These are phyloP conservation scores for Tardiomyces blankii DNA, from an alignment of 1,139 yeast genomes.

Conservation along the genomic window DNA sequence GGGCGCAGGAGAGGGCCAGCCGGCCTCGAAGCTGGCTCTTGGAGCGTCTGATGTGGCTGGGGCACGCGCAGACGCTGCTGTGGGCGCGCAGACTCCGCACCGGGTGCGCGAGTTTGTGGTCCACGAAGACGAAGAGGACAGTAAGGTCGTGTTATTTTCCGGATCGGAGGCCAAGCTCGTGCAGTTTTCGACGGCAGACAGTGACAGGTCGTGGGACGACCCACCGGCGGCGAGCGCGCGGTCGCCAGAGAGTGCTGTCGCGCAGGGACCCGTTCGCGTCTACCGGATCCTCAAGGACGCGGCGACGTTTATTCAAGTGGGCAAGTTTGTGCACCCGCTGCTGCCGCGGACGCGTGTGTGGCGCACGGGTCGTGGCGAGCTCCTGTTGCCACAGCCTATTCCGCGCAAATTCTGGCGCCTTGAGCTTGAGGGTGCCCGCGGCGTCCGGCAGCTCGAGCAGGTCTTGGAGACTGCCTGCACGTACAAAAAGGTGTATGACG, in stretches of 20 bases:
- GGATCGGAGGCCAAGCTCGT: conserved; percentile 2
- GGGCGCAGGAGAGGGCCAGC: too few species aligned
- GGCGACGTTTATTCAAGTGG: conserved; percentile 52
- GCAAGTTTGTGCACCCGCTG: conserved; percentile 53
- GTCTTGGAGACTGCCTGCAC: conserved; percentile 34
- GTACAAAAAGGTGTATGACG: conserved; percentile 20
- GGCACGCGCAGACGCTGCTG: too few species aligned
- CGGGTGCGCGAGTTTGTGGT: too few species aligned
- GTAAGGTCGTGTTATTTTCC: too few species aligned
- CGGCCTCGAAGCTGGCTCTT: too few species aligned
- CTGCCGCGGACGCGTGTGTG: conserved; percentile 49
- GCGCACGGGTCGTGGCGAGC: conserved; percentile 41
- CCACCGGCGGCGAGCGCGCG: conserved; percentile 11
- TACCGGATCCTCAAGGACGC: conserved; percentile 54
- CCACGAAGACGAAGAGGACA: too few species aligned
- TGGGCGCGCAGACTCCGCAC: too few species aligned
- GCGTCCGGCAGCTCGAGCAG: conserved; percentile 29
- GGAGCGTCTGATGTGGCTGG: too few species aligned
- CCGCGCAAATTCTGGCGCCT: conserved; percentile 69
- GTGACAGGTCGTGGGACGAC: conserved; percentile 8
- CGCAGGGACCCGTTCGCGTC: conserved; percentile 46
- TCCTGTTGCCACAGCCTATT: conserved; percentile 53
- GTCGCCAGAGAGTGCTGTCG: conserved; percentile 13
- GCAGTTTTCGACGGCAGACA: conserved; percentile 10
- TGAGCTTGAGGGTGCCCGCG: conserved; percentile 30